Conservation (phyloP, 2,329 filamentous ascomycete species). For the Trichoderma sp. region DNA sequence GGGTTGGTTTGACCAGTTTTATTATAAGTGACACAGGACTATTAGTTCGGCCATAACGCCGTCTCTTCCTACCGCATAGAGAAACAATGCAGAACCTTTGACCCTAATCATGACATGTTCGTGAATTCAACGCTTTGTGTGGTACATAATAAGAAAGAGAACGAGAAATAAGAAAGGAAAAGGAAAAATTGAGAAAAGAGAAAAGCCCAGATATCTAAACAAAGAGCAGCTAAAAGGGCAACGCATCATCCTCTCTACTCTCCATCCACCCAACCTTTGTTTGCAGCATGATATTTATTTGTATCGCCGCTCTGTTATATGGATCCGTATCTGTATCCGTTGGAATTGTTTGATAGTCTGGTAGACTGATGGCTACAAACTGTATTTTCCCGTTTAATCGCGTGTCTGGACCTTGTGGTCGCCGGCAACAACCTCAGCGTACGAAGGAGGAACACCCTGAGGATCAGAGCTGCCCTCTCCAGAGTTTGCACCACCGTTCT, state of each 20-base stretch:
- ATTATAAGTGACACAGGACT: background rate
- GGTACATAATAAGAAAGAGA: background rate
- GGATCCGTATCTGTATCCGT: background rate
- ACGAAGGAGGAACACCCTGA: conserved; percentile 67
- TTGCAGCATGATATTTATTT: background rate
- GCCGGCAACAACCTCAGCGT: conserved; percentile 83
- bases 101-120: background rate
- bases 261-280: background rate
- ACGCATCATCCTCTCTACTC: background rate
- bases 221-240: background rate
- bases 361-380: background rate
- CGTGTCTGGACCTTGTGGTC: conserved; percentile 81
- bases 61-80: background rate
- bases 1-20: background rate
- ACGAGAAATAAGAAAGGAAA: background rate
- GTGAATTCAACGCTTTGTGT: background rate
- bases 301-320: background rate
- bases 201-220: background rate
- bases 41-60: background rate
- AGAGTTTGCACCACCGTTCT: conserved; percentile 34
- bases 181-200: background rate
- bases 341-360: background rate
- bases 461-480: conserved; percentile 40
- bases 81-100: background rate
- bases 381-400: conserved; percentile 25